A percentile compares a stretch with the other conserved stretches of the same genome.
Evolutionary conservation across 331 rosid species (phyloP).

Genomic region (Rhamnella rubrinervis): DNA sequence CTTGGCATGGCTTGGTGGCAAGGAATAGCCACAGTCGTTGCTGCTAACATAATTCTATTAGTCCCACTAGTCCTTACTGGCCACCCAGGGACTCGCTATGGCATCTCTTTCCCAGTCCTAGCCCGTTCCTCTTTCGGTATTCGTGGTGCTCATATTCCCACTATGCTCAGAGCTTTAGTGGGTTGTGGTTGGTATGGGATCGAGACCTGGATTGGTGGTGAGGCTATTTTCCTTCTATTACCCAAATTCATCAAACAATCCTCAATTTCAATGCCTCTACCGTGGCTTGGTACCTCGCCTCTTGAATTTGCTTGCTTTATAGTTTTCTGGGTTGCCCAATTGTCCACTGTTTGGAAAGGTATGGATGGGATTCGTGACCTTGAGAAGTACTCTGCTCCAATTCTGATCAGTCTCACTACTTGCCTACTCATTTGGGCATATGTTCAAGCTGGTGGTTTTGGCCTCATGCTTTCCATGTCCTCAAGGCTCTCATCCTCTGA

Average conservation of each 20-base stretch:
- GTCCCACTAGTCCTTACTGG: slow-evolving; percentile 67
- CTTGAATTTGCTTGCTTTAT: slow-evolving; percentile 68
- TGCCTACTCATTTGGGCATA: slow-evolving; percentile 65
- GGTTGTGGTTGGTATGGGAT: slow-evolving; percentile 98
- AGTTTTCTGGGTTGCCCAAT: slow-evolving; percentile 60
- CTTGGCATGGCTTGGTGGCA: slow-evolving; percentile 99
- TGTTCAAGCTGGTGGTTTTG: slow-evolving; percentile 63
- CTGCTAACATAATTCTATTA: slow-evolving; percentile 56
- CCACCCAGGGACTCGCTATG: slow-evolving; percentile 73
- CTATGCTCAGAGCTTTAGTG: slow-evolving; percentile 66
- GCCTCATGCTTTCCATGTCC: slow-evolving; percentile 69
- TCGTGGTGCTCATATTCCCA: slow-evolving; percentile 81
- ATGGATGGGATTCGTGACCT: slow-evolving; percentile 80
- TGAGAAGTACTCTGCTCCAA: slow-evolving; percentile 80
- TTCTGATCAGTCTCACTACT: slow-evolving; percentile 56
- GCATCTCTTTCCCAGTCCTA: slow-evolving; percentile 78
- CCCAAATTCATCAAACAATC: slow-evolving; percentile 48
- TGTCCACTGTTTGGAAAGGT: slow-evolving; percentile 68
- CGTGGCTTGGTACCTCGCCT: slow-evolving; percentile 86
- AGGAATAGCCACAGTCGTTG: slow-evolving; percentile 74
- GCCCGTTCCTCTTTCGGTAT: slow-evolving; percentile 81
- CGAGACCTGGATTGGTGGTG: slow-evolving; percentile 90
- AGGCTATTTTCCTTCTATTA: slow-evolving; percentile 68
- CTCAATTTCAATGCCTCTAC: slow-evolving; percentile 31
- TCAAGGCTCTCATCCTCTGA: slow-evolving; percentile 52